These are phyloP conservation scores for Globisporangium viniferum DNA, from an alignment of 352 stramenopile species.

Conservation along the genomic window DNA sequence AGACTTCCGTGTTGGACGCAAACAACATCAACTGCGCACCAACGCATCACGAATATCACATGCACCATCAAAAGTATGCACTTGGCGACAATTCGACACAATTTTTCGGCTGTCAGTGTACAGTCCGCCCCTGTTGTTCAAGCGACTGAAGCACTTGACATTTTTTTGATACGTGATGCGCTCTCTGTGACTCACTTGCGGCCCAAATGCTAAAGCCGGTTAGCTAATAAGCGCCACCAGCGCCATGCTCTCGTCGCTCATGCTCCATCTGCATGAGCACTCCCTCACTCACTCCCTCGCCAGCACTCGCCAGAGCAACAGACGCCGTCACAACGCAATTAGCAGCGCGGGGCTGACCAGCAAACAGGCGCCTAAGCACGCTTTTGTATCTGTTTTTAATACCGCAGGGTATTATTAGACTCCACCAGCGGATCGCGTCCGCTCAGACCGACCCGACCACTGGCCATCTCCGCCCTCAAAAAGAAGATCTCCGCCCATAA, in stretches of 20 bases:
- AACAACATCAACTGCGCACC: background rate
- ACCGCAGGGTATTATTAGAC: background rate
- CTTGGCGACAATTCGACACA: background rate
- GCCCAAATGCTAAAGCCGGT: constrained; percentile 5
- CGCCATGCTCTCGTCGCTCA: background rate
- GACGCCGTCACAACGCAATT: constrained; percentile 3
- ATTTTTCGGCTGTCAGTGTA: background rate
- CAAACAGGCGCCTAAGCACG: background rate
- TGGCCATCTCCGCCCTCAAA: background rate
- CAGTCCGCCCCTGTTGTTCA: background rate
- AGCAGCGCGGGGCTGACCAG: background rate
- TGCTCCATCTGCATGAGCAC: background rate
- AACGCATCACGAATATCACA: background rate
- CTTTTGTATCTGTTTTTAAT: background rate
- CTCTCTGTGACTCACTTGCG: constrained; percentile 10
- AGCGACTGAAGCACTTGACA: background rate
- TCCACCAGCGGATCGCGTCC: background rate
- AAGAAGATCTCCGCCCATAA: background rate
- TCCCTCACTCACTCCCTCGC: background rate
- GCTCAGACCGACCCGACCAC: background rate
- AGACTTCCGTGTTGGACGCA: background rate
- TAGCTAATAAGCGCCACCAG: constrained; percentile 9
- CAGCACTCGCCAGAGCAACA: background rate
- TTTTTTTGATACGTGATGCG: constrained; percentile 4
- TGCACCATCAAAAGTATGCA: background rate